Percentiles rank a stretch among this genome's conserved stretches.
These are phyloP conservation scores for Daldinia bambusicola DNA, from an alignment of 495 filamentous ascomycete genomes.

Conservation along the genomic window DNA sequence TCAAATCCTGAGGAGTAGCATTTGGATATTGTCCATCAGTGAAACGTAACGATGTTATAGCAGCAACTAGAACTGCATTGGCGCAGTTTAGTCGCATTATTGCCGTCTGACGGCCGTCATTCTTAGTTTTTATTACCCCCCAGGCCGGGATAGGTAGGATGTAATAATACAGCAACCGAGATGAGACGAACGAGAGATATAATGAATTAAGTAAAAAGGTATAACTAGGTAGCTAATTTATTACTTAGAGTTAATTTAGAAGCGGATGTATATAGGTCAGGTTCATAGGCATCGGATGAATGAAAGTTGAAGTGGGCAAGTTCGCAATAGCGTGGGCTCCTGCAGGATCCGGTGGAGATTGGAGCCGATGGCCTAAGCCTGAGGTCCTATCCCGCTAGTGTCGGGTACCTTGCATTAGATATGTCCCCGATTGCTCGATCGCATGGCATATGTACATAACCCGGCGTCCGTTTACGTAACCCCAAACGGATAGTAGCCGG, in stretches of 20 bases:
- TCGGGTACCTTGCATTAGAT: constrained; percentile 42
- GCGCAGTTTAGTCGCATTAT: constrained; percentile 35
- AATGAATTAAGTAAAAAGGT: neutral
- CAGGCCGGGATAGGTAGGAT: neutral
- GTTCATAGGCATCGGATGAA: neutral
- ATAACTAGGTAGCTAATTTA: neutral
- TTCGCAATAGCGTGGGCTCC: constrained; percentile 5
- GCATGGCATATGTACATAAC: neutral
- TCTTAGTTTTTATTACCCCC: constrained; percentile 15
- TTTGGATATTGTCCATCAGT: constrained; percentile 23
- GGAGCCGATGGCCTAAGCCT: no score
- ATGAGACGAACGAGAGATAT: neutral
- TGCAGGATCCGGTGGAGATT: constrained; percentile 3
- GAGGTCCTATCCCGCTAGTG: constrained; percentile 23
- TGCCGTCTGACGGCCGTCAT: constrained; percentile 24
- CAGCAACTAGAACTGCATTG: constrained; percentile 31
- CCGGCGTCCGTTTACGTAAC: neutral
- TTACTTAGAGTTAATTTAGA: neutral
- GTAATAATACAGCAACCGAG: neutral
- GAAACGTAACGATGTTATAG: constrained; percentile 3
- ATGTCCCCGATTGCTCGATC: neutral
- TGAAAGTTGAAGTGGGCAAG: neutral
- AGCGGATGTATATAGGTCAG: neutral
- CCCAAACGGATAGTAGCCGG: neutral
- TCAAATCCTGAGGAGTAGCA: constrained; percentile 24